A percentile compares a stretch with the other conserved stretches of the same genome.
Evolutionary conservation across 2,329 filamentous ascomycete genomes (phyloP).

Genomic region (Colletotrichum sp.): DNA sequence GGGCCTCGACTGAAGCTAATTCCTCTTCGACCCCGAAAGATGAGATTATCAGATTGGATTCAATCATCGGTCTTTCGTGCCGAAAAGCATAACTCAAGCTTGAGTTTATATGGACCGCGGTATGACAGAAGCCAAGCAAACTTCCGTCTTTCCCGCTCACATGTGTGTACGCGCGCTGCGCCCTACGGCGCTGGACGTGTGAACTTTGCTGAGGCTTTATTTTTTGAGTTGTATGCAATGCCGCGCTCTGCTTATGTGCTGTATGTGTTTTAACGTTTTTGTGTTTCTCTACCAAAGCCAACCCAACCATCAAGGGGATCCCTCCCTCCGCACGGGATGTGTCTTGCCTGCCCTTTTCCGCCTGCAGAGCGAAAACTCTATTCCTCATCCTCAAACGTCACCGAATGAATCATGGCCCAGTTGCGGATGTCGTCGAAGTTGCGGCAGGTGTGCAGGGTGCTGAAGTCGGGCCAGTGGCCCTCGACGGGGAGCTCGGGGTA

Average conservation of each 20-base stretch:
- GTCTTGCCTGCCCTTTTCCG: neutral
- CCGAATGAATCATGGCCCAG: slow-evolving; percentile 58
- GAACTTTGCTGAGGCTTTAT: slow-evolving; percentile 1
- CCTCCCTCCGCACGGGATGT: neutral
- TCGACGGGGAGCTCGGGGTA: slow-evolving; percentile 49
- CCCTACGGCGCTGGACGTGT: neutral
- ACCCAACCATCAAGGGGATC: neutral
- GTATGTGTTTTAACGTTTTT: neutral
- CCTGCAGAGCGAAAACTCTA: neutral
- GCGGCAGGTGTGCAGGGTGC: slow-evolving; percentile 57
- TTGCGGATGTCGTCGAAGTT: slow-evolving; percentile 57
- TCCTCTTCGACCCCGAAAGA: neutral
- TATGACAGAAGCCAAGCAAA: neutral
- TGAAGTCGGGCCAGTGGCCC: slow-evolving; percentile 60
- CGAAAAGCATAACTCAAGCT: neutral
- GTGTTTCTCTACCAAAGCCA: neutral
- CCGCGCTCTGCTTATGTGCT: neutral
- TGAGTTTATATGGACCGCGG: neutral
- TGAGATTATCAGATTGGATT: neutral
- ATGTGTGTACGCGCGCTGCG: neutral
- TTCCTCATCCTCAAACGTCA: slow-evolving; percentile 50
- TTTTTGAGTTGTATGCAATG: neutral
- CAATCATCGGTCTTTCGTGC: neutral
- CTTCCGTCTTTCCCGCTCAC: neutral
- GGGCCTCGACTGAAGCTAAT: neutral